Conservation (phyloP, 1,139 yeast species). For the Yamadazyma triangularis region DNA sequence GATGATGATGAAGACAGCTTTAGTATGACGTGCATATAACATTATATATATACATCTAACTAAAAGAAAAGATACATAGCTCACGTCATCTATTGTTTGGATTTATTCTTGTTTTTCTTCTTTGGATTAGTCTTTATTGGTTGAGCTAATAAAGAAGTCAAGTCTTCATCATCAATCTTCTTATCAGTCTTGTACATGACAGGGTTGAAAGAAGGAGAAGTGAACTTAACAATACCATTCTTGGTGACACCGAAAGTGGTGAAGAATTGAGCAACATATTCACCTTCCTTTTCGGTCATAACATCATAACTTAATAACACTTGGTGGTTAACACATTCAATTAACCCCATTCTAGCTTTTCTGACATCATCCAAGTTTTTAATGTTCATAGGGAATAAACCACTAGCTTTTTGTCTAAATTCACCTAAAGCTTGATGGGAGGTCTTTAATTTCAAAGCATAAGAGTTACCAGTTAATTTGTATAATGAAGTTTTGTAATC, state of each 20-base stretch:
- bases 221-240: slow-evolving; percentile 65
- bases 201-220: slow-evolving; percentile 54
- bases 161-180: slow-evolving; percentile 50
- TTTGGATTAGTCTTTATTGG: slow-evolving; percentile 52
- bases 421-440: slow-evolving; percentile 68
- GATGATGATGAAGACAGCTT: too few species aligned
- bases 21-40: too few species aligned
- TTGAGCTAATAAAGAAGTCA: slow-evolving; percentile 47
- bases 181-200: slow-evolving; percentile 54
- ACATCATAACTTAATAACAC: slow-evolving; percentile 69
- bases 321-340: slow-evolving; percentile 68
- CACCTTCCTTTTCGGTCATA: slow-evolving; percentile 65
- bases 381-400: slow-evolving; percentile 67
- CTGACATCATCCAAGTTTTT: slow-evolving; percentile 65
- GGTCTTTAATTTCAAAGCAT: slow-evolving; percentile 68
- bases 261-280: slow-evolving; percentile 66
- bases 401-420: slow-evolving; percentile 57
- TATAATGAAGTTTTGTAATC: slow-evolving; percentile 65
- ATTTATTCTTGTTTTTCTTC: slow-evolving; percentile 41
- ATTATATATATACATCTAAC: too few species aligned
- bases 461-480: slow-evolving; percentile 67
- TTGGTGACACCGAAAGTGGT: slow-evolving; percentile 75
- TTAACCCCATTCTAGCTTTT: slow-evolving; percentile 72
- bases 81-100: background rate
- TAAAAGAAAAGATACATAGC: too few species aligned